Evolutionary conservation across 225 moss, liverwort and hornwort species (phyloP).

Genomic region (Anthoceros angustus): DNA sequence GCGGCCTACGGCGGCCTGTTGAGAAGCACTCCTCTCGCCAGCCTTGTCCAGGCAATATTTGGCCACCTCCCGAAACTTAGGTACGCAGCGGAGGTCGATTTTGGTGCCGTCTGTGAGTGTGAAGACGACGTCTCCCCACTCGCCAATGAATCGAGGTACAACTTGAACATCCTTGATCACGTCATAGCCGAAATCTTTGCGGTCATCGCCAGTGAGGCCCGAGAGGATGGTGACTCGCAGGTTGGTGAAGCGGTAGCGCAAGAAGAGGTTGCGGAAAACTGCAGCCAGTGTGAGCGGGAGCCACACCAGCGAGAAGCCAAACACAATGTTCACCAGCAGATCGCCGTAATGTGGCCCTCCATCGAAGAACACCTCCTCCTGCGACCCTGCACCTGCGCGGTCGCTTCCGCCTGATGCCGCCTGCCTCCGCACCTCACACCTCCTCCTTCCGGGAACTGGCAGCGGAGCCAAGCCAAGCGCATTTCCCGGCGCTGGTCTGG

Average conservation of each 20-base stretch:
- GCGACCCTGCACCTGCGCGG: slow-evolving; percentile 5
- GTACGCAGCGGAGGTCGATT: slow-evolving; percentile 35
- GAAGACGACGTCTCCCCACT: slow-evolving; percentile 51
- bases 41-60: slow-evolving; percentile 34
- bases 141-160: slow-evolving; percentile 50
- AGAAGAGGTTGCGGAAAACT: slow-evolving; percentile 30
- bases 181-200: slow-evolving; percentile 47
- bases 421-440: slow-evolving; percentile 5
- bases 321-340: slow-evolving; percentile 29
- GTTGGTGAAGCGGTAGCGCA: slow-evolving; percentile 47
- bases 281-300: slow-evolving; percentile 37
- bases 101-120: slow-evolving; percentile 40
- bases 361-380: slow-evolving; percentile 42
- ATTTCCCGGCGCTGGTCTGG: background rate
- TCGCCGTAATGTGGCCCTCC: slow-evolving; percentile 53
- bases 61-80: slow-evolving; percentile 42
- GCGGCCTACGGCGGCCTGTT: background rate
- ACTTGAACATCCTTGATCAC: slow-evolving; percentile 38
- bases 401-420: slow-evolving; percentile 9
- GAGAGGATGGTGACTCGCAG: slow-evolving; percentile 36
- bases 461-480: background rate
- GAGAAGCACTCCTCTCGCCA: slow-evolving; percentile 13
- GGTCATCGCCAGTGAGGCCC: slow-evolving; percentile 38
- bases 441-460: slow-evolving; percentile 6
- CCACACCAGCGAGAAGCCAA: slow-evolving; percentile 50